Evolutionary conservation across 202 grass and related monocot genomes (phyloP), one percentile per base, ranked within the genome.

Genomic region (Hordeum pubiflorum): DNA sequence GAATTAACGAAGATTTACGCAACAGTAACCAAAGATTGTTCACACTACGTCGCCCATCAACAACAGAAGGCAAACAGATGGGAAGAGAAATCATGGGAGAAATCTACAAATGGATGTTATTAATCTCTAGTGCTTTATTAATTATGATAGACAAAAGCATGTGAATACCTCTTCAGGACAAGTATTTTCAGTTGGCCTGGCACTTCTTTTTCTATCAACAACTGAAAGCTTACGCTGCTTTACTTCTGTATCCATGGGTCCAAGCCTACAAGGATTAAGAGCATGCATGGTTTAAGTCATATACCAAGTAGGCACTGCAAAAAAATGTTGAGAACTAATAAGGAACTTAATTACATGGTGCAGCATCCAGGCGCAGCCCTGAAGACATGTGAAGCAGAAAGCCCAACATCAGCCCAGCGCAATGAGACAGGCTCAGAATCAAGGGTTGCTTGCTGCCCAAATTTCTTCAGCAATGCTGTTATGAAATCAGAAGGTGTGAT

Each of bases 401-500:
- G 82, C 31, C 96, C 96, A 77, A 95, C 34, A 72, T 95, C 84
- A 33, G 15, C 69, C 96, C 92, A 95, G 39, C 75, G 69, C 54
- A 95, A 85, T 17, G 62, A 81, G 60, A 60, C 39, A 58, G 74
- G 40, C 64, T 82, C 92, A 64, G 71, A 37, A 69, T 91, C 84
- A 63, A 67, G 58, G 61, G 32, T 61, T 50, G 63, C 91, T 83
- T 81, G 75, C 69, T 89, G 76, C 54, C 88, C 89, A 76, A 93
- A 98, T 79, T 95, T 95, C 62, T 86, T 81, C 58, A 98, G 69
- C 64, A 95, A 40, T 58, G 87, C 89, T 69, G 82, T 87, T 66
- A 98, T 44, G 10, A 98, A 98, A 91, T 98, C 90, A 83, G 90
- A 89, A 68, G 96, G 85, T 17, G 84, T 98, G 54, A 95, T 83